phyloP scores from a whole-genome alignment of 495 filamentous ascomycete species.

The Aspergillus taichungensis region DNA sequence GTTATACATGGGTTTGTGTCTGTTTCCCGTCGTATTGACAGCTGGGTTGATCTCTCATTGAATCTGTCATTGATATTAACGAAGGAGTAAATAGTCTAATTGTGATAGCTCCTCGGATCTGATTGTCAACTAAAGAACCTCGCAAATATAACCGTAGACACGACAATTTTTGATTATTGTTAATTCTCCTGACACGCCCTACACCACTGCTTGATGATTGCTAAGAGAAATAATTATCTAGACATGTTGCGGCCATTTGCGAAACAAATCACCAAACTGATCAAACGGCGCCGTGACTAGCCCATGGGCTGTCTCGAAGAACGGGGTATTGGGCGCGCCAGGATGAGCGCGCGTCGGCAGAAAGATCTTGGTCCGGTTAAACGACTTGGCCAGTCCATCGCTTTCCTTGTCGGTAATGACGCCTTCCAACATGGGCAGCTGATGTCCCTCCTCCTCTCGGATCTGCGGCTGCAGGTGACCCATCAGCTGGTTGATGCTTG shows the following conservation, averaged over 20 bases:
- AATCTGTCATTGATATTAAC: no score
- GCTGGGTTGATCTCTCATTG: no score
- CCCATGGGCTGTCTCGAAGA: conserved; percentile 23
- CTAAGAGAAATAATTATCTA: no score
- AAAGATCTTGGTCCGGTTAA: conserved; percentile 53
- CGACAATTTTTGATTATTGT: no score
- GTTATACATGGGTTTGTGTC: no score
- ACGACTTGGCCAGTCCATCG: conserved; percentile 39
- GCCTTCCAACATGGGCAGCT: conserved; percentile 47
- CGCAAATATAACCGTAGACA: no score
- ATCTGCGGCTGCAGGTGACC: conserved; percentile 46
- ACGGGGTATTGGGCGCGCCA: conserved; percentile 26
- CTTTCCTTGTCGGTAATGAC: conserved; percentile 27
- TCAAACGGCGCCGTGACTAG: conserved; percentile 28
- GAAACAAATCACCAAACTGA: conserved; percentile 24
- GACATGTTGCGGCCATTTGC: conserved; percentile 16
- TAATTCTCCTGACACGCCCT: no score
- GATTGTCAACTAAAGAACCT: no score
- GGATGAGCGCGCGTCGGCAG: conserved; percentile 51
- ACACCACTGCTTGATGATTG: no score
- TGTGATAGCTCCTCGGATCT: no score
- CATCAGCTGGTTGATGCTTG: conserved; percentile 46
- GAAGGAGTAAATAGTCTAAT: no score
- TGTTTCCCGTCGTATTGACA: no score
- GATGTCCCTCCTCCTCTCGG: conserved; percentile 48